Base-by-base conservation (phyloP, 2,329 filamentous ascomycete genomes). In the Colletotrichum graminicola region DNA sequence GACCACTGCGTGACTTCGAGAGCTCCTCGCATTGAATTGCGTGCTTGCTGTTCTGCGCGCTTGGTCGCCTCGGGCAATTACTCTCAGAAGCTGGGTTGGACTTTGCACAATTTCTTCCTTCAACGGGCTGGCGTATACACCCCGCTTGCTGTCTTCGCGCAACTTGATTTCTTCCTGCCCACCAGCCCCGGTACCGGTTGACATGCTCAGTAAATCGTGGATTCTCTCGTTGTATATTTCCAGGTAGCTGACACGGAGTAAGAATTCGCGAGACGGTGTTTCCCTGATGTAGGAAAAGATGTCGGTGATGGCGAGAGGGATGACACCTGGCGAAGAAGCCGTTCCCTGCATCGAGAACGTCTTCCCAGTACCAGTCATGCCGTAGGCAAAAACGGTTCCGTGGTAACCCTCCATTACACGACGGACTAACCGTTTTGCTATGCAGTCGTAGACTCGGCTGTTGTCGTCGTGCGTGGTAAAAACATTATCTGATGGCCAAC, bases 281-380 rank as follows among this genome's bases (percentile, higher is more conserved):
- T 99, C 96, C 69, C 96, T 92, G 76, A 99, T 99, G 81, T 98
- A 99, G 0, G 96, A 98, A 81, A 99, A 99, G 63, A 99, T 99
- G 79, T 99, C 96, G 73, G 96, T 98, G 76, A 99, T 98, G 49
- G 96, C 96, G 49, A 98, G 86, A 8, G 96, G 96, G 67, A 99
- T 99, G 36, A 99, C 96, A 83, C 96, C 96, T 1, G 96, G 96
- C 49, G 94, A 97, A 3, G 93, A 94, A 56, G 95, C 94, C 14
- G 96, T 99, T 76, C 96, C 96, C 84, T 99, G 96, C 96, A 99
- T 99, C 49, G 95, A 98, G 80, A 98, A 99, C 0, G 96, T 99
- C 84, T 99, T 99, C 76, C 96, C 96, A 0, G 96, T 98, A 73
- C 96, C 96, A 5, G 96, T 99, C 95, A 98, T 98, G 78, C 96